Evolutionary conservation across 2,329 filamentous ascomycete genomes (phyloP), one percentile per base, ranked within the genome.

Genomic region (Nothophaeocryptopus gaeumannii): DNA sequence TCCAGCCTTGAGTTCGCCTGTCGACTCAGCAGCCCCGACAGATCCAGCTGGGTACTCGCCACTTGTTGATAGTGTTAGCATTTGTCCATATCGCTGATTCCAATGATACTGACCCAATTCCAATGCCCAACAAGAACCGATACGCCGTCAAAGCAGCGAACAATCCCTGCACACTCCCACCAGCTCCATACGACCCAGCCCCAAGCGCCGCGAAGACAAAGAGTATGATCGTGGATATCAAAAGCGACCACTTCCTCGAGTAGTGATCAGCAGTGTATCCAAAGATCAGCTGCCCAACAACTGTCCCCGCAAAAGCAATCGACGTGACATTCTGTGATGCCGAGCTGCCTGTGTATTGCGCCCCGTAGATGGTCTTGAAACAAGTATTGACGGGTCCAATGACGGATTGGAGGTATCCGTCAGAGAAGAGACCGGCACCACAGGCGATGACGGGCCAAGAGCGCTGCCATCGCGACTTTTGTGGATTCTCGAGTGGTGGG

Each of bases 341-440:
- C 0, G 75, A 74, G 0, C 87, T 92, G 2, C 74, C 72, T n/a
- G 67, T 76, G 70, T 90, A 96, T n/a, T 79, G 70, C 1, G 77
- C 71, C 35, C 79, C 79, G 64, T 96, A 96, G 60, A 95, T 78
- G 0, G 67, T 71, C 14, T 67, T 69, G 5, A 96, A 79, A 51
- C 90, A 82, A 1, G 89, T 95, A 61, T 85, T 88, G 50, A 96
- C 90, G 2, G 86, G 88, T 5, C 91, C 89, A 60, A 96, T 96
- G 56, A 95, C 86, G 63, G 88, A 89, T 71, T 95, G 95, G 66
- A 96, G 81, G 69, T 96, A 96, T 12, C 91, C 91, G 69, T 96
- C 91, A 16, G 86, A 90, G 71, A 96, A 96, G 2, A 96, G 78
- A 63, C 91, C 91, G 44, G 90, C 88, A 57, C 91, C 91, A 64